Evolutionary conservation across 805 yeast genomes (phyloP).

Genomic region (Spathaspora sp.): DNA sequence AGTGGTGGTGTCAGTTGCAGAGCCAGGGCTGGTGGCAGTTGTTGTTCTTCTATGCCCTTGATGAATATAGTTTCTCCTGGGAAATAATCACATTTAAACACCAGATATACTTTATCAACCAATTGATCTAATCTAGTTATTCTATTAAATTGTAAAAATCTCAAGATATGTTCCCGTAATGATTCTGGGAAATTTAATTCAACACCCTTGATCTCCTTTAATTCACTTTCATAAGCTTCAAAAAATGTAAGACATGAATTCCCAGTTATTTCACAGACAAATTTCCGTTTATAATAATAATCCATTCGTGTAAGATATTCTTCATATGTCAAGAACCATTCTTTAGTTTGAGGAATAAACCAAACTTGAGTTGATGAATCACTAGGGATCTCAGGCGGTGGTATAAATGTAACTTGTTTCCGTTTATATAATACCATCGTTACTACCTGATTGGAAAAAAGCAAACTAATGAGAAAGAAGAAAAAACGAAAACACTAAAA

Average conservation of each 20-base stretch:
- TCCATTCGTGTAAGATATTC: conserved; percentile 71
- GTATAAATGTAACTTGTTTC: conserved; percentile 59
- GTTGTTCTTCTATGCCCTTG: conserved; percentile 28
- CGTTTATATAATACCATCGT: conserved; percentile 71
- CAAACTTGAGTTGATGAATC: conserved; percentile 66
- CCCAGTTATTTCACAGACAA: conserved; percentile 95
- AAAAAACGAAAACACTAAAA: not conserved
- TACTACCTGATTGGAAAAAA: not conserved
- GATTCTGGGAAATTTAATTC: conserved; percentile 87
- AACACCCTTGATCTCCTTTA: conserved; percentile 50
- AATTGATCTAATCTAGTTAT: conserved; percentile 79
- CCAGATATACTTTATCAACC: conserved; percentile 80
- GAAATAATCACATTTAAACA: conserved; percentile 77
- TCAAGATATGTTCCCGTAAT: conserved; percentile 84
- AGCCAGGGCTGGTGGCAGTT: conserved; percentile 6
- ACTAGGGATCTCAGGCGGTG: conserved; percentile 54
- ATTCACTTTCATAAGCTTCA: conserved; percentile 81
- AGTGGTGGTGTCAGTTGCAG: not conserved
- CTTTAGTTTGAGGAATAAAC: conserved; percentile 80
- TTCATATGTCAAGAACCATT: conserved; percentile 79
- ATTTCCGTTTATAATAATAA: conserved; percentile 69
- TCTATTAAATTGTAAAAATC: conserved; percentile 77
- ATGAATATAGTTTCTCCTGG: conserved; percentile 86
- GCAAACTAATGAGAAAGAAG: not conserved
- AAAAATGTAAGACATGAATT: conserved; percentile 87